Conservation (phyloP, 495 filamentous ascomycete genomes). For the Penicillium maclennaniae region DNA sequence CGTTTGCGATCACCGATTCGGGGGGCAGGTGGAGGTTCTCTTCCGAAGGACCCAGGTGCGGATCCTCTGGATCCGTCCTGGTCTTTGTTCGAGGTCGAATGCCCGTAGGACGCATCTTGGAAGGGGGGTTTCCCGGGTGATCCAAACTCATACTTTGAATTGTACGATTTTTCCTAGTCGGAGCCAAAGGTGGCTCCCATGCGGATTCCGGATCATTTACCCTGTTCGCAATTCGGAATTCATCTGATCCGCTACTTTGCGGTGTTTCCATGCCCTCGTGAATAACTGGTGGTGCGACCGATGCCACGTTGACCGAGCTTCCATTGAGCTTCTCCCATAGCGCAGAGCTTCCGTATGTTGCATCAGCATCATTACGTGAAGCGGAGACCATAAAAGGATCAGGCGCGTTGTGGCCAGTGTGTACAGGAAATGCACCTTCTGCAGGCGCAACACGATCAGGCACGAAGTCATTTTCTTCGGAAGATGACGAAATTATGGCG, state of each 20-base stretch:
- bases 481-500: slow-evolving; percentile 41
- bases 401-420: slow-evolving; percentile 36
- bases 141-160: slow-evolving; percentile 51
- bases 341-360: slow-evolving; percentile 48
- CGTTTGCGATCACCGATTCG: slow-evolving; percentile 65
- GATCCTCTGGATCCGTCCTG: slow-evolving; percentile 49
- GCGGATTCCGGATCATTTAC: slow-evolving; percentile 23
- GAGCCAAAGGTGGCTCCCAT: slow-evolving; percentile 67
- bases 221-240: slow-evolving; percentile 39
- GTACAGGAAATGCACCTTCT: slow-evolving; percentile 40
- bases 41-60: slow-evolving; percentile 33
- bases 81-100: slow-evolving; percentile 47
- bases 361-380: slow-evolving; percentile 36
- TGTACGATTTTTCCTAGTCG: slow-evolving; percentile 56
- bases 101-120: slow-evolving; percentile 57
- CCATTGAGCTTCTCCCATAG: slow-evolving; percentile 57
- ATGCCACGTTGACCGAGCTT: slow-evolving; percentile 38
- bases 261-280: slow-evolving; percentile 44
- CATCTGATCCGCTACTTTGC: slow-evolving; percentile 43
- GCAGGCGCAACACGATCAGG: slow-evolving; percentile 35
- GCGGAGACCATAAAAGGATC: slow-evolving; percentile 48
- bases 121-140: slow-evolving; percentile 54
- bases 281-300: slow-evolving; percentile 25
- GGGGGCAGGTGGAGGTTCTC: slow-evolving; percentile 32
- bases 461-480: slow-evolving; percentile 32